Conservation (phyloP, 768 basidiomycete species). For the Lactarius deliciosus region DNA sequence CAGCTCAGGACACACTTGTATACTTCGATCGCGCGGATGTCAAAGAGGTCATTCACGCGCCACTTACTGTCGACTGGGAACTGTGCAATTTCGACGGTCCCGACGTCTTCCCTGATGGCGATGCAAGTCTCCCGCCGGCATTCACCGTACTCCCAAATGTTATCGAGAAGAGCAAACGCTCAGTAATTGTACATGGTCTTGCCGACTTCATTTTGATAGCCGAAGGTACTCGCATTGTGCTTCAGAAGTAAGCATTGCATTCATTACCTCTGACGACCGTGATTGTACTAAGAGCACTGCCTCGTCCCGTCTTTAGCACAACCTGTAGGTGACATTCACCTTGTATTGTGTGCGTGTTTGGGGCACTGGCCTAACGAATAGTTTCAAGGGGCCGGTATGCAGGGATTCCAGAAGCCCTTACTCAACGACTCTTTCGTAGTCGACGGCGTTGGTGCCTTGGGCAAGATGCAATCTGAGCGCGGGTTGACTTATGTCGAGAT, state of each 20-base stretch:
- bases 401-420: conserved; percentile 75
- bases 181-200: conserved; percentile 69
- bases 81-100: conserved; percentile 53
- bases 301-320: conserved; percentile 12
- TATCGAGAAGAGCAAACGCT: conserved; percentile 70
- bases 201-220: conserved; percentile 74
- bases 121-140: conserved; percentile 58
- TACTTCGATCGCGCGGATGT: conserved; percentile 73
- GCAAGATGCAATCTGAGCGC: conserved; percentile 64
- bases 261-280: background rate
- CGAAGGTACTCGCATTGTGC: conserved; percentile 49
- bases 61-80: conserved; percentile 55
- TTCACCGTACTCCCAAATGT: conserved; percentile 69
- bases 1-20: conserved; percentile 54
- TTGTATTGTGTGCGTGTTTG: background rate
- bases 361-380: background rate
- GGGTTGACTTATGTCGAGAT: conserved; percentile 69
- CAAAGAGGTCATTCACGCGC: conserved; percentile 70
- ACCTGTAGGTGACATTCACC: conserved; percentile 16
- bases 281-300: background rate
- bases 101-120: conserved; percentile 61
- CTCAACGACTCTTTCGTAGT: conserved; percentile 64
- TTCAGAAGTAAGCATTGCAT: conserved; percentile 39
- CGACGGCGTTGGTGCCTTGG: conserved; percentile 67
- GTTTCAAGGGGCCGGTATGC: conserved; percentile 56